Conservation (phyloP, 176 grass and related monocot genomes). For the Pontederia paniculata region DNA sequence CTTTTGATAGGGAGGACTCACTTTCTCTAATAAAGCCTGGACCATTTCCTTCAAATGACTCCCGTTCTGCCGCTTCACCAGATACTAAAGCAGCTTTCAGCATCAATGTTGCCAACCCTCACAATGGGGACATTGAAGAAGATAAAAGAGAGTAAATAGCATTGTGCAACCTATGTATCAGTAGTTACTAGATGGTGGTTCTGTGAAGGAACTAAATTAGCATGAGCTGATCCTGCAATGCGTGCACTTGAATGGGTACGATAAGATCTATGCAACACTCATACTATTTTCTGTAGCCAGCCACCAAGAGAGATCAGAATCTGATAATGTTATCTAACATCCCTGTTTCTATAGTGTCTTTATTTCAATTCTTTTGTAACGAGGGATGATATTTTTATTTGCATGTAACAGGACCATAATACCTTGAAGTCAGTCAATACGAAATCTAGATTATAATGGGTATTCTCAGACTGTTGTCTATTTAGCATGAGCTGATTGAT, state of each 20-base stretch:
- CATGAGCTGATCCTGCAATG: neutral
- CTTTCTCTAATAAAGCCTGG: conserved; percentile 82
- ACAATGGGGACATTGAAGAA: conserved; percentile 66
- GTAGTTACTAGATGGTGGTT: neutral
- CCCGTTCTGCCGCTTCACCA: conserved; percentile 27
- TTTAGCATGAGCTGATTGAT: no score
- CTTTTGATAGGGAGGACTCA: conserved; percentile 71
- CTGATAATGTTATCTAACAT: neutral
- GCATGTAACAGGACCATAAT: no score
- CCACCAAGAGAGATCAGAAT: neutral
- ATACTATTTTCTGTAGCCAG: neutral
- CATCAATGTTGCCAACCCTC: conserved; percentile 13
- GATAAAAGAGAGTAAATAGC: conserved; percentile 64
- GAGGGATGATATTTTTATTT: neutral
- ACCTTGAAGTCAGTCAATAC: no score
- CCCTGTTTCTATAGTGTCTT: neutral
- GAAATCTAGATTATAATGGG: no score
- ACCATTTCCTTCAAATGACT: conserved; percentile 51
- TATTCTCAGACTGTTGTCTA: no score
- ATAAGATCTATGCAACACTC: neutral
- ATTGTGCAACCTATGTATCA: neutral
- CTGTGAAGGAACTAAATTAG: neutral
- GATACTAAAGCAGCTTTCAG: conserved; percentile 38
- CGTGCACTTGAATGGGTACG: neutral
- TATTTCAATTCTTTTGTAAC: conserved; percentile 4